Evolutionary conservation across 495 filamentous ascomycete species (phyloP), one percentile per base, ranked within the genome.

Genomic region (Melanomma pulvis-pyrius): DNA sequence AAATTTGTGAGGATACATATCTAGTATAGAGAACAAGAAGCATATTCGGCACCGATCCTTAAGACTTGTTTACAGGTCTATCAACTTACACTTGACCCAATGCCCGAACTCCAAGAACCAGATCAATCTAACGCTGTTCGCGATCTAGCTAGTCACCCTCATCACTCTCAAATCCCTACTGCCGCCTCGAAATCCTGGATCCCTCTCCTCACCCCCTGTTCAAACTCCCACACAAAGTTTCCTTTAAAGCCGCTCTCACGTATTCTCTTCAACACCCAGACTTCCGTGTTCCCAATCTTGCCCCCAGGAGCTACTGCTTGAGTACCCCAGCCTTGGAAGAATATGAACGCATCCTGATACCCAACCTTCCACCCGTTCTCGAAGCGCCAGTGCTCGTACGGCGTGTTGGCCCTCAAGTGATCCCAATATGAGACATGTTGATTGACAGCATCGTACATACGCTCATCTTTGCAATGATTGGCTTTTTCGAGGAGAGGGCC

Each of bases 211-310:
- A 86, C 71, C 1, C 82, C 83, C 63, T 80, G 80, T 70, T 86
- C 84, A 74, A 76, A 86, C 61, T 83, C 79, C 80, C 81, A 82
- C 9, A 75, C 70, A 63, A 76, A 81, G 44, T 71, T 67, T 17
- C 78, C 79, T 36, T 56, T 64, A 56, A 79, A 71, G 26, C 77
- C 79, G 47, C 73, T 74, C 65, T 85, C 82, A 19, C 73, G 36
- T 21, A 85, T 63, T 52, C 84, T 78, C 78, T 85, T 85, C 67
- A 77, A 62, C 28, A 79, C 70, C 84, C 84, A 86, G 32, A 83
- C 52, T 53, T 86, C 82, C 50, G 84, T 54, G 60, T 74, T 77
- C 24, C 83, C 83, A 74, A 86, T 83, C 50, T 50, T 53, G 21
- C 61, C 61, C 24, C 48, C 63, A n/a, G n/a, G 24, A 1, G 3